Evolutionary conservation across 23 red algal genomes (phyloP), one percentile per base, ranked within the genome.

Genomic region (Gracilaria caudata): DNA sequence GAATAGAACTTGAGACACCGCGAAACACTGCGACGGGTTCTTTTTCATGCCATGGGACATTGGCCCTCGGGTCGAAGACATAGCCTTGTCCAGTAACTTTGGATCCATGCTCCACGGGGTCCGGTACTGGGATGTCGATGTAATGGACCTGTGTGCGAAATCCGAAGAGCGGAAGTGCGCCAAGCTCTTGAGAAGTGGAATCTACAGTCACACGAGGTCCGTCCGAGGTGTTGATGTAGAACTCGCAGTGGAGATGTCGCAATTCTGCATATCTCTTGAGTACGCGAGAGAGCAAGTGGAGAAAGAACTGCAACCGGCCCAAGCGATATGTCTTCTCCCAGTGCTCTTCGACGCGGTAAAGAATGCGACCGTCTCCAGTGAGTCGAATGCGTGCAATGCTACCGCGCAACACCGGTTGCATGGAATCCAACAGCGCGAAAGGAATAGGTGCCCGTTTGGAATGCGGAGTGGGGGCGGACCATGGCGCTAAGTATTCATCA

Each of bases 41-140:
- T 37, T 66, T 74, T 8, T 55, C 33, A 56, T 72, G 26, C 57
- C 68, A 77, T 30, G 40, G n/a, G 4, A 70, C 39, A 7, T 39
- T 32, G 32, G 34, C 58, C 10, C 13, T 51, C 20, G 30, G 25
- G 7, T 45, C 68, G 76, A 76, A 59, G 20, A 77, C 92, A 24
- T 65, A 57, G 51, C 80, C 73, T 45, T 70, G 29, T 39, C 87
- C 86, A 10, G 76, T 94, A 28, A 86, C 92, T 20, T 94, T 79
- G 0, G 76, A 45, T 26, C 92, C 92, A 43, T 88, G 87, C 38
- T 94, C 92, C 3, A 86, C 92, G 39, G 92, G 92, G 47, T 94
- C 92, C 34, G 92, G 92, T 57, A 94, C 71, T n/a, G 92, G 84
- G 54, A 94, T 94, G 61, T 94, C 92, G 30, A 88, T 35, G 74